phyloP scores from a whole-genome alignment of 805 yeast species.

The Lachancea quebecensis region DNA sequence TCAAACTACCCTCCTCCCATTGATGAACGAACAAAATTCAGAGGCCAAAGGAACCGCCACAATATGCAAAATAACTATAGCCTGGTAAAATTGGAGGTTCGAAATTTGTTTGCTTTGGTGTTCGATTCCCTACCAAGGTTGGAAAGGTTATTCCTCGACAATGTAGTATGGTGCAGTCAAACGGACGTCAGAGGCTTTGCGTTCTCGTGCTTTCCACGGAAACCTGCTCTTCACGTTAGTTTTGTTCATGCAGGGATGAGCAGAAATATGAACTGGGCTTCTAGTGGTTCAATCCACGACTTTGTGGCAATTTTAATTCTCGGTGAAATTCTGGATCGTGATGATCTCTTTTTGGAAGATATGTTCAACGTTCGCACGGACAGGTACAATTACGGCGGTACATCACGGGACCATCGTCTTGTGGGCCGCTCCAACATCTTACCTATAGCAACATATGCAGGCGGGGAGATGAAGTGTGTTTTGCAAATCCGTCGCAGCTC shows the following conservation, averaged over 20 bases:
- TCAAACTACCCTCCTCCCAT: conserved; percentile 23
- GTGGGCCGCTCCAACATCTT: conserved; percentile 4
- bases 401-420: not conserved
- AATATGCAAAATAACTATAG: conserved; percentile 1
- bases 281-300: conserved; percentile 21
- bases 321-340: conserved; percentile 19
- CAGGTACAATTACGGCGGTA: conserved; percentile 4
- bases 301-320: conserved; percentile 20
- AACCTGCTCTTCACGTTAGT: conserved; percentile 9
- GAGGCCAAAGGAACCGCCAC: conserved; percentile 14
- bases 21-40: conserved; percentile 17
- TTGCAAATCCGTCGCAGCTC: conserved; percentile 2
- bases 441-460: not conserved
- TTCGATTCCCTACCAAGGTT: conserved; percentile 14
- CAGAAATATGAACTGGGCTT: conserved; percentile 28
- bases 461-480: not conserved
- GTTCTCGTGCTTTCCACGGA: conserved; percentile 6
- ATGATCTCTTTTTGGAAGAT: conserved; percentile 20
- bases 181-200: conserved; percentile 24
- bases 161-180: conserved; percentile 29
- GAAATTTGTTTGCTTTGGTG: not conserved
- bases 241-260: conserved; percentile 28
- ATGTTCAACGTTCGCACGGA: conserved; percentile 20
- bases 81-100: conserved; percentile 5
- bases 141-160: conserved; percentile 21